phyloP scores from a whole-genome alignment of 805 yeast genomes.

The Sungouiozyma intestinalis region DNA sequence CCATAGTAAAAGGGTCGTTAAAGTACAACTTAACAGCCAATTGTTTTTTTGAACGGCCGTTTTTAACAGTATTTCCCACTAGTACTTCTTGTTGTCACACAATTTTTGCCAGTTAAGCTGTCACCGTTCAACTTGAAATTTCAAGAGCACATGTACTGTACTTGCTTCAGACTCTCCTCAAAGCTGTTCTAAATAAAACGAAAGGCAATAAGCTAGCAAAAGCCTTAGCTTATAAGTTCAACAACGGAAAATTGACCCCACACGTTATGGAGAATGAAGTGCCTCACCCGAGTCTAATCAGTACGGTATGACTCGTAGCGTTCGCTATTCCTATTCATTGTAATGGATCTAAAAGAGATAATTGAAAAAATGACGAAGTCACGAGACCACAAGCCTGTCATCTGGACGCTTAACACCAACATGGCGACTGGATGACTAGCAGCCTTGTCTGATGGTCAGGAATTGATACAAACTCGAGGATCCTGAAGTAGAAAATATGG shows the following conservation, averaged over 20 bases:
- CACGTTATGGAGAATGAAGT: too few relatives aligned
- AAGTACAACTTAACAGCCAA: not conserved
- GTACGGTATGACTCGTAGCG: not conserved
- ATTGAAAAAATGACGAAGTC: not conserved
- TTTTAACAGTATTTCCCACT: not conserved
- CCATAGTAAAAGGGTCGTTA: slow-evolving; percentile 20
- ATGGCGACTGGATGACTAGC: not conserved
- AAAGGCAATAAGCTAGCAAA: too few relatives aligned
- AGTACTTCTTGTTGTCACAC: not conserved
- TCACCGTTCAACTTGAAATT: not conserved
- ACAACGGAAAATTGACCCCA: too few relatives aligned
- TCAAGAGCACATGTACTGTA: not conserved
- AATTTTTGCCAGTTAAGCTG: not conserved
- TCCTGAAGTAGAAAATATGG: too few relatives aligned
- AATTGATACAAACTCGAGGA: too few relatives aligned
- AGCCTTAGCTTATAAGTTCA: too few relatives aligned
- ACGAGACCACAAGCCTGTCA: not conserved
- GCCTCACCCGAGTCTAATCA: too few relatives aligned
- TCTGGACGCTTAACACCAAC: not conserved
- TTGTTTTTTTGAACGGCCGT: not conserved
- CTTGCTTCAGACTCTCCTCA: not conserved
- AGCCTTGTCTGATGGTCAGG: too few relatives aligned
- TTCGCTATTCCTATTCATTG: not conserved
- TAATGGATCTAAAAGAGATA: not conserved
- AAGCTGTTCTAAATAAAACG: too few relatives aligned